Evolutionary conservation across 2,329 filamentous ascomycete genomes (phyloP), one percentile per base, ranked within the genome.

Genomic region (Nigrograna mackinnonii): DNA sequence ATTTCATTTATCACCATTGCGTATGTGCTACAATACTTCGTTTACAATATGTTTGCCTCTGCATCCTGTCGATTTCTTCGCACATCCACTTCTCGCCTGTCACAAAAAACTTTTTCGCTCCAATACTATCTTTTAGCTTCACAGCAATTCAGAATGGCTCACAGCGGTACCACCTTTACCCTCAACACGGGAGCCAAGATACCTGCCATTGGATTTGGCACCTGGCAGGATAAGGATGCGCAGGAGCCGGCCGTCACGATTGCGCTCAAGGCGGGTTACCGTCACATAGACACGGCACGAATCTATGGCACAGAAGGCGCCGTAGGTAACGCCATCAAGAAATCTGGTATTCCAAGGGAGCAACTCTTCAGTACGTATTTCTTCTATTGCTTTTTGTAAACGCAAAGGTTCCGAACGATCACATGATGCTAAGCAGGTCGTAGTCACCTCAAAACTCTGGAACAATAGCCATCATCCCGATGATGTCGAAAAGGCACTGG

Each of bases 381-480:
- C n/a, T n/a, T n/a, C n/a, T n/a, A n/a, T n/a, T n/a, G n/a, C n/a
- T n/a, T n/a, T n/a, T n/a, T n/a, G n/a, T n/a, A n/a, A n/a, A n/a
- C n/a, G n/a, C n/a, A n/a, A n/a, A n/a, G n/a, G n/a, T n/a, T n/a
- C n/a, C n/a, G n/a, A n/a, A n/a, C n/a, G n/a, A n/a, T n/a, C n/a
- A n/a, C n/a, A n/a, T n/a, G n/a, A n/a, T n/a, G n/a, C n/a, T n/a
- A n/a, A n/a, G n/a, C n/a, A n/a, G n/a, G 18, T 33, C 31, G 65
- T 65, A 47, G 49, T 66, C 19, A 65, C 91, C 46, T 90, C 86
- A 68, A 95, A 95, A 78, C 83, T 95, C 41, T 95, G 90, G 90
- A 91, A 91, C 76, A 85, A 85, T 60, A 91, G 89, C 79, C 89
- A 95, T 76, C 86, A 91, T 60, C 79, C 61, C 1, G 56, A 62